Evolutionary conservation across 2,329 filamentous ascomycete species (phyloP).

Genomic region (Paecilomyces variotii): DNA sequence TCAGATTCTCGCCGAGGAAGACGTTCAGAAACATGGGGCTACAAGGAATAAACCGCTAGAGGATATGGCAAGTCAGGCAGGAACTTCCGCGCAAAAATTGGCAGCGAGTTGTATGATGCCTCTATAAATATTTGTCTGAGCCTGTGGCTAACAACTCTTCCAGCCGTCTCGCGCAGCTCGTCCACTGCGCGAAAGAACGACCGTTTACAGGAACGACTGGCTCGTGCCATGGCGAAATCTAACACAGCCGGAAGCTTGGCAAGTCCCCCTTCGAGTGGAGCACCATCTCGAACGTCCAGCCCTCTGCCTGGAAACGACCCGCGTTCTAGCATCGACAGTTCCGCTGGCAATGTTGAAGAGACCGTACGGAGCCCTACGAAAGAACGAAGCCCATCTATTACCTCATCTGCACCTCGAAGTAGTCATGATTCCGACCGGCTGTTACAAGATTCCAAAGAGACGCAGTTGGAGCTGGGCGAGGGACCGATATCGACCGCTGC

Average conservation of each 20-base stretch:
- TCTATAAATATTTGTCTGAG: background rate
- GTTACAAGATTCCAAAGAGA: constrained; percentile 21
- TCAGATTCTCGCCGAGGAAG: constrained; percentile 77
- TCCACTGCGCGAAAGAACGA: constrained; percentile 65
- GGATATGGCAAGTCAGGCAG: constrained; percentile 23
- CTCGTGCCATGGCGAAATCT: constrained; percentile 75
- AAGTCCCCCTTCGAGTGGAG: constrained; percentile 41
- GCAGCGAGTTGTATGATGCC: constrained; percentile 20
- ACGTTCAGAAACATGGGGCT: constrained; percentile 31
- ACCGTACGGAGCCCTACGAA: constrained; percentile 6
- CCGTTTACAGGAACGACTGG: constrained; percentile 79
- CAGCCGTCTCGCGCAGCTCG: constrained; percentile 53
- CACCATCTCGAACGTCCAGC: constrained; percentile 47
- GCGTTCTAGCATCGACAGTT: constrained; percentile 29
- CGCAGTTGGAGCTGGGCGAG: background rate
- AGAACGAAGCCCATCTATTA: constrained; percentile 5
- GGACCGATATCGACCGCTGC: constrained; percentile 2
- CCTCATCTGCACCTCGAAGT: constrained; percentile 10
- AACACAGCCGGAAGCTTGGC: constrained; percentile 41
- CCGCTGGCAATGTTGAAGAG: constrained; percentile 15
- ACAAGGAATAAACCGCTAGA: constrained; percentile 25
- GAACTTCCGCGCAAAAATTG: constrained; percentile 14
- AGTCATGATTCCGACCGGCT: constrained; percentile 22
- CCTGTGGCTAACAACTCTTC: constrained; percentile 16
- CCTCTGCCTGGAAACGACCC: constrained; percentile 38